Evolutionary conservation across 2,329 filamentous ascomycete species (phyloP).

Genomic region (Thelonectria discophora): DNA sequence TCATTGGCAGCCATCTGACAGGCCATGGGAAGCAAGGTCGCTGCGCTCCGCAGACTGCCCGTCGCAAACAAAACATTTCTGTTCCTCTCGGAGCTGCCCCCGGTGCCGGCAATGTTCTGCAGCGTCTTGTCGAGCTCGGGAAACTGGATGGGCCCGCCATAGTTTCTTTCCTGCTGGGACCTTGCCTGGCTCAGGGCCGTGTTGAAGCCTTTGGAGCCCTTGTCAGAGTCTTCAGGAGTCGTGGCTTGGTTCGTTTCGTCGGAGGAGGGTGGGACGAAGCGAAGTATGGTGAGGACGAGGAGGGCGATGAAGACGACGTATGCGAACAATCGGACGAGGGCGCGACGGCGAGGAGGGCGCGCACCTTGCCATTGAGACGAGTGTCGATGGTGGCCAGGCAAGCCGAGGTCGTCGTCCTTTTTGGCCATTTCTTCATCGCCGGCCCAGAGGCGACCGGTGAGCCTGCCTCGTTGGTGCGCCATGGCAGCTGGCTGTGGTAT

Average conservation of each 20-base stretch:
- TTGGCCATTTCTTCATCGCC: slow-evolving; percentile 66
- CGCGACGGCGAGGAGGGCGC: slow-evolving; percentile 60
- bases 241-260: slow-evolving; percentile 10
- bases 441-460: slow-evolving; percentile 53
- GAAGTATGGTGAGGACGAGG: slow-evolving; percentile 60
- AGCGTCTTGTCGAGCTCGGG: slow-evolving; percentile 71
- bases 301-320: slow-evolving; percentile 57
- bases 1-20: slow-evolving; percentile 82
- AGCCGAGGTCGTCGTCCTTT: slow-evolving; percentile 65
- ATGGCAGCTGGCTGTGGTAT: slow-evolving; percentile 41
- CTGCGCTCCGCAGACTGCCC: slow-evolving; percentile 76
- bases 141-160: slow-evolving; percentile 76
- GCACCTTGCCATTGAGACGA: slow-evolving; percentile 51
- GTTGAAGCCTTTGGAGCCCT: slow-evolving; percentile 16
- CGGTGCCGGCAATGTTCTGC: slow-evolving; percentile 63
- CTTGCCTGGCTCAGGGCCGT: slow-evolving; percentile 14
- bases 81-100: slow-evolving; percentile 62
- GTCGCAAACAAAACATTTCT: slow-evolving; percentile 83
- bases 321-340: slow-evolving; percentile 61
- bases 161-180: slow-evolving; percentile 54
- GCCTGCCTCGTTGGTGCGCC: slow-evolving; percentile 46
- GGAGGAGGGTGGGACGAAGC: slow-evolving; percentile 55
- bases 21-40: slow-evolving; percentile 79
- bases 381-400: slow-evolving; percentile 40
- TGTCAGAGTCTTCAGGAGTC: slow-evolving; percentile 1